phyloP scores from a whole-genome alignment of 805 yeast species.

The Wickerhamiella occidentalis region DNA sequence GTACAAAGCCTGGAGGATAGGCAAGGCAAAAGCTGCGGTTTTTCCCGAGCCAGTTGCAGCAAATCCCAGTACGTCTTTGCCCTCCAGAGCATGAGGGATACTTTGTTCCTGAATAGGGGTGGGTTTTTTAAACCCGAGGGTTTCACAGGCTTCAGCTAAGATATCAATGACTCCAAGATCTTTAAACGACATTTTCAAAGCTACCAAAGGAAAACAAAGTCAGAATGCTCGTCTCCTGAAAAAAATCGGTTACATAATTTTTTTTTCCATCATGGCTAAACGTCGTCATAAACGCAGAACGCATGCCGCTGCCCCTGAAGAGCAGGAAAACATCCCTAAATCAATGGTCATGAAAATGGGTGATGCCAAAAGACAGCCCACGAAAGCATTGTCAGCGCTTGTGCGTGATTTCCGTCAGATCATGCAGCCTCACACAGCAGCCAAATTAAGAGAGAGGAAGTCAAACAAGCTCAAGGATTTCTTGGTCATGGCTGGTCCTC shows the following conservation, averaged over 20 bases:
- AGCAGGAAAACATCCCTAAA: slow-evolving; percentile 64
- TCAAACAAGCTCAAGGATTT: slow-evolving; percentile 81
- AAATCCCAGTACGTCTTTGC: slow-evolving; percentile 86
- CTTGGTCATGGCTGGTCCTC: slow-evolving; percentile 97
- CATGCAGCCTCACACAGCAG: slow-evolving; percentile 96
- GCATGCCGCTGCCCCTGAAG: slow-evolving; percentile 54
- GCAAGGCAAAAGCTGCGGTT: slow-evolving; percentile 97
- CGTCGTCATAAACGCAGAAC: slow-evolving; percentile 68
- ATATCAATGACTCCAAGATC: slow-evolving; percentile 29
- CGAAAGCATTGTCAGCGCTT: slow-evolving; percentile 70
- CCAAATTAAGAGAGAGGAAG: slow-evolving; percentile 73
- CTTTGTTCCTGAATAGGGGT: slow-evolving; percentile 91
- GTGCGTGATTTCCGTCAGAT: slow-evolving; percentile 77
- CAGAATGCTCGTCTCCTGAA: too few species aligned
- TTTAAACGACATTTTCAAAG: slow-evolving; percentile 20
- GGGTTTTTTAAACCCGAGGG: slow-evolving; percentile 64
- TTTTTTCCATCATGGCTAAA: slow-evolving; percentile 17
- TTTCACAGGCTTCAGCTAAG: slow-evolving; percentile 63
- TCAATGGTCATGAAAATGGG: slow-evolving; percentile 93
- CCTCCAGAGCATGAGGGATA: slow-evolving; percentile 80
- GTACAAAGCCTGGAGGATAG: slow-evolving; percentile 84
- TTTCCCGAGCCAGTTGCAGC: slow-evolving; percentile 98
- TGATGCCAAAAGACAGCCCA: slow-evolving; percentile 43
- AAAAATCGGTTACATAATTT: slow-evolving; percentile 5
- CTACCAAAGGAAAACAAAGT: too few species aligned